Percentiles rank a stretch among this genome's conserved stretches.
phyloP scores from a whole-genome alignment of 192 early-diverging fungal species.

The Mortierella antarctica region DNA sequence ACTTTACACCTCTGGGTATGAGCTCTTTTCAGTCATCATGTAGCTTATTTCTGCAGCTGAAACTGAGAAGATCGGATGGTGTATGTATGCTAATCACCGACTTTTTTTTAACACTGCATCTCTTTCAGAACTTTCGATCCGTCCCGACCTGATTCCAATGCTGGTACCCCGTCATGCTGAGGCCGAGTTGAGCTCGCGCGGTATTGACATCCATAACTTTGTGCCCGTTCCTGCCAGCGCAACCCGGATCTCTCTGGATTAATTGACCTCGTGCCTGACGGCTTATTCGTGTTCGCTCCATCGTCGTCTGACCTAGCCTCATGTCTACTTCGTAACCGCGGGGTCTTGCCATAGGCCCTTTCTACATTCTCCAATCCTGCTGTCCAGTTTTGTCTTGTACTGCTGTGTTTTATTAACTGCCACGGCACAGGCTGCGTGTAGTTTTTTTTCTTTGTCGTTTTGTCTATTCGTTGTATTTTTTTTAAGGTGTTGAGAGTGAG shows the following conservation, averaged over 20 bases:
- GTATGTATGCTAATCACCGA: neutral
- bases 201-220: slow-evolving; percentile 83
- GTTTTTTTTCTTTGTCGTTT: neutral
- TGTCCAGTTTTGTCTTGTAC: too few species aligned
- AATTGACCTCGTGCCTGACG: slow-evolving; percentile 5
- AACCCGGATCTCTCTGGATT: slow-evolving; percentile 61
- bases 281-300: too few species aligned
- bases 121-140: slow-evolving; percentile 83
- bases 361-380: too few species aligned
- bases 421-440: too few species aligned
- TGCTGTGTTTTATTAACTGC: too few species aligned
- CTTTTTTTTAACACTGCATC: slow-evolving; percentile 1
- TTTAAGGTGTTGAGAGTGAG: too few species aligned
- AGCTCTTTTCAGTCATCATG: neutral
- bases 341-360: too few species aligned
- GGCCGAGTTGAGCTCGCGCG: slow-evolving; percentile 67
- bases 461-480: too few species aligned
- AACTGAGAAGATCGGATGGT: neutral
- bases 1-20: slow-evolving; percentile 84
- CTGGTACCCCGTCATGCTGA: slow-evolving; percentile 88
- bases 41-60: neutral
- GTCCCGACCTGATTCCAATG: slow-evolving; percentile 78
- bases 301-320: too few species aligned
- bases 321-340: too few species aligned
- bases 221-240: slow-evolving; percentile 63